A percentile compares a stretch with the other conserved stretches of the same genome.
Evolutionary conservation across 2,329 filamentous ascomycete genomes (phyloP).

Genomic region (Plenodomus tracheiphilus): DNA sequence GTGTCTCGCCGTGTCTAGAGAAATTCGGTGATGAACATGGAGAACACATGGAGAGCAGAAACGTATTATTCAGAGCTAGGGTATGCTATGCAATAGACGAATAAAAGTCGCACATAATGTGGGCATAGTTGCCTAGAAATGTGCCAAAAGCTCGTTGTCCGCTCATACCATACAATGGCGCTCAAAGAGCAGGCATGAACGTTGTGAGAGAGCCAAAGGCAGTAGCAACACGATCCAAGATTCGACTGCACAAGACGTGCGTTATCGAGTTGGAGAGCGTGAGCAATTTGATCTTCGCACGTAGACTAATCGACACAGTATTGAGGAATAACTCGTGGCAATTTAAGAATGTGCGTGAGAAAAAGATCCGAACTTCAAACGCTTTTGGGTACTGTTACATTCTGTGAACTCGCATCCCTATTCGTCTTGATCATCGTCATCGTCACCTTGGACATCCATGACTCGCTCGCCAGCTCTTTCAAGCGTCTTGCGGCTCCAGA

Average conservation of each 20-base stretch:
- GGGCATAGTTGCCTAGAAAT: conserved; percentile 7
- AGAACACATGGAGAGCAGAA: conserved; percentile 27
- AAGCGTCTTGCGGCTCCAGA: conserved; percentile 72
- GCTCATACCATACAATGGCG: conserved; percentile 23
- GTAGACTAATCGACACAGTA: conserved; percentile 94
- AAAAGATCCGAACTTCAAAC: no score
- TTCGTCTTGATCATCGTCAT: conserved; percentile 57
- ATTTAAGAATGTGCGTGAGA: conserved; percentile 95
- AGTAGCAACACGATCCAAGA: conserved; percentile 33
- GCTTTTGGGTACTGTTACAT: conserved; percentile 1
- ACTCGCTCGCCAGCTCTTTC: conserved; percentile 78
- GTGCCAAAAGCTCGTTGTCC: conserved; percentile 28
- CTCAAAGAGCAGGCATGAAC: conserved; percentile 28
- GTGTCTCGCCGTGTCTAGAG: conserved; percentile 38
- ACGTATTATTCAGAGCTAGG: conserved; percentile 35
- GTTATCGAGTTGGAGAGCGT: conserved; percentile 27
- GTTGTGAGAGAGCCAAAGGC: conserved; percentile 28
- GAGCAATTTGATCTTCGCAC: conserved; percentile 73
- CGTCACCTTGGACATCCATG: conserved; percentile 74
- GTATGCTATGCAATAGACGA: conserved; percentile 31
- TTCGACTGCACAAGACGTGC: conserved; percentile 41
- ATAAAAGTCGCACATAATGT: neutral
- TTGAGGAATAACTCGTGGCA: conserved; percentile 71
- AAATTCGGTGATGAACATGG: conserved; percentile 36
- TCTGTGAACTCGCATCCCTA: conserved; percentile 14